A percentile compares a stretch with the other conserved stretches of the same genome.
phyloP scores from a whole-genome alignment of 495 filamentous ascomycete species.

The Penicillium simplicissimum region DNA sequence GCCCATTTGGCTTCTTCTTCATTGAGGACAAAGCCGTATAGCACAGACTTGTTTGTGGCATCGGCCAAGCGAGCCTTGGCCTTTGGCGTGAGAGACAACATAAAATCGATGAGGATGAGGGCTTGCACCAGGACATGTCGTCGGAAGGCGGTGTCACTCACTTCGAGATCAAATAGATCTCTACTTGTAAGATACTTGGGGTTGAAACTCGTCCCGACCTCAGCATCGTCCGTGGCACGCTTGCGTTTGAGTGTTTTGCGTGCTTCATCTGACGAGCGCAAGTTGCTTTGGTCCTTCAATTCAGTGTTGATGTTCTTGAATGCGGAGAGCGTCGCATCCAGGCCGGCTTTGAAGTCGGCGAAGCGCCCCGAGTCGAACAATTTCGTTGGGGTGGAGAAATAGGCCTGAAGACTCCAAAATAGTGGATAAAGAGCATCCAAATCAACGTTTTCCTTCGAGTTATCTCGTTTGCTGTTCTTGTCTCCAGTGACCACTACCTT shows the following conservation, averaged over 20 bases:
- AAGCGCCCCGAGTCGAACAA: constrained; percentile 74
- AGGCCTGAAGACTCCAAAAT: constrained; percentile 90
- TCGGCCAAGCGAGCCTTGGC: constrained; percentile 74
- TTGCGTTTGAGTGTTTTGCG: constrained; percentile 73
- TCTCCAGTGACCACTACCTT: constrained; percentile 57
- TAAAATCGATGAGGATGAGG: constrained; percentile 89
- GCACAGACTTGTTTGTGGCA: constrained; percentile 80
- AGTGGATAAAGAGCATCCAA: constrained; percentile 79
- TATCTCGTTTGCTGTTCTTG: constrained; percentile 45
- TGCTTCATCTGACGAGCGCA: constrained; percentile 59
- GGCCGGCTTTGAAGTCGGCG: constrained; percentile 70
- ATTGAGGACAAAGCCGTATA: constrained; percentile 72
- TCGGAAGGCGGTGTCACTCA: constrained; percentile 91
- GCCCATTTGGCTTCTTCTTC: constrained; percentile 90
- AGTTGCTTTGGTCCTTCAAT: constrained; percentile 46
- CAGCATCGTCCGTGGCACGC: constrained; percentile 56
- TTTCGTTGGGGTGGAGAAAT: constrained; percentile 85
- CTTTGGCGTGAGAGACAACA: constrained; percentile 81
- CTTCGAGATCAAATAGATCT: constrained; percentile 93
- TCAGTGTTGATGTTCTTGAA: constrained; percentile 81
- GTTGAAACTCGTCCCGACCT: constrained; percentile 79
- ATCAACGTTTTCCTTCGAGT: constrained; percentile 52
- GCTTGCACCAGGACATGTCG: constrained; percentile 93
- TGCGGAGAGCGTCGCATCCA: constrained; percentile 74
- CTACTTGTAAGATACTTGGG: constrained; percentile 95